Percentiles rank a stretch among this genome's conserved stretches.
phyloP scores from a whole-genome alignment of 2,329 filamentous ascomycete species.

The Colletotrichum zoysiae region DNA sequence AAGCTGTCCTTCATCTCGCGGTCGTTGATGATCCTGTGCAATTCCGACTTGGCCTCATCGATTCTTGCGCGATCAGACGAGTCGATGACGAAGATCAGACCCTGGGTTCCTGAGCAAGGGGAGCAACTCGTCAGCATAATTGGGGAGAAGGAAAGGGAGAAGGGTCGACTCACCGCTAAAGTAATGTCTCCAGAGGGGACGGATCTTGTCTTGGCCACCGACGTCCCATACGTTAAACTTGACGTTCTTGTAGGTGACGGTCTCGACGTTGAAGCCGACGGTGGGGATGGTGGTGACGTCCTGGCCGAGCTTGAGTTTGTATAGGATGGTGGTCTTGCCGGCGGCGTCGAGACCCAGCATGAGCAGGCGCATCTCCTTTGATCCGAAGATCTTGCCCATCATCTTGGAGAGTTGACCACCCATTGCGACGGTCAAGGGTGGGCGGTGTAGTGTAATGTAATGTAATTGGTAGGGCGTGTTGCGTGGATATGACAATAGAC shows the following conservation, averaged over 20 bases:
- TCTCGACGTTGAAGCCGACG: constrained; percentile 99
- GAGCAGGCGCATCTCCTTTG: constrained; percentile 98
- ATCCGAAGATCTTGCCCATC: constrained; percentile 99
- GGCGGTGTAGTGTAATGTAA: background rate
- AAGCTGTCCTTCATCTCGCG: constrained; percentile 97
- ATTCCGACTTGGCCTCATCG: constrained; percentile 91
- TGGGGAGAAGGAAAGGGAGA: background rate
- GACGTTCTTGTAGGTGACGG: constrained; percentile 98
- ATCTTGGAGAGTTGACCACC: constrained; percentile 94
- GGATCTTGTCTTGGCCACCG: constrained; percentile 98
- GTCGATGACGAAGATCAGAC: constrained; percentile 98
- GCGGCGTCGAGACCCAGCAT: constrained; percentile 98
- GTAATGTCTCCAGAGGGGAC: constrained; percentile 97
- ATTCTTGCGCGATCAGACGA: constrained; percentile 92
- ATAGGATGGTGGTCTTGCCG: constrained; percentile 98
- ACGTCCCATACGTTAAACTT: constrained; percentile 99
- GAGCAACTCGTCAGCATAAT: constrained; percentile 12
- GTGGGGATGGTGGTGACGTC: constrained; percentile 98
- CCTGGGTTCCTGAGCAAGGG: constrained; percentile 82
- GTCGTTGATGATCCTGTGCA: constrained; percentile 98
- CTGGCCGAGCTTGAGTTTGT: constrained; percentile 98
- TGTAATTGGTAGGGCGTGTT: constrained; percentile 16
- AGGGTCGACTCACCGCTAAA: constrained; percentile 74
- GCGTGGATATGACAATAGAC: background rate
- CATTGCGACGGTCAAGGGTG: constrained; percentile 69